Evolutionary conservation across 1,284 basidiomycete species (phyloP), one percentile per base, ranked within the genome.

Genomic region (Rhodotorula sp.): DNA sequence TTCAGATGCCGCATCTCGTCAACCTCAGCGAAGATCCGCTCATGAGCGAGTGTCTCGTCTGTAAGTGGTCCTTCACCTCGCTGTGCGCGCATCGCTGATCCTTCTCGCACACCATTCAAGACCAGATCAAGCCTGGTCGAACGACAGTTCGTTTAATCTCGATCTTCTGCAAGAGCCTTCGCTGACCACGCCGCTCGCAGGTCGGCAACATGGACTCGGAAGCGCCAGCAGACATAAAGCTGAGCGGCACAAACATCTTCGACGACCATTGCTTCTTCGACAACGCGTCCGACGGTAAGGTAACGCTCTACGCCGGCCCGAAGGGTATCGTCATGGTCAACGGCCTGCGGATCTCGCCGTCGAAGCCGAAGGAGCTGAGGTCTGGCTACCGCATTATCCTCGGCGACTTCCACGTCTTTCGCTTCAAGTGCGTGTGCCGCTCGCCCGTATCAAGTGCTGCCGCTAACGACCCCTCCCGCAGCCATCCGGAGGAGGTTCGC

Each of bases 361-460:
- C 85, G 49, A 87, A 90, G 80, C 82, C 86, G 22, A 86, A 89
- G 79, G 91, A 90, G 81, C 85, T 96, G 55, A 87, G 89, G 29
- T 94, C 94, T 59, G 95, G 95, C 34, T 98, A 90, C 80, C 90
- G 95, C 54, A 93, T 99, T 77, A 98, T 99, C 79, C 85, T 99
- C 61, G 94, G 95, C 64, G 94, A 98, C 77, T 90, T 94, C 73
- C 96, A 99, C 81, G 94, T 98, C 66, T 99, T 99, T 81, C 88
- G 95, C 24, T 98, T 97, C 83, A 98, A 96, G 71, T 73, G 59
- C 47, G 71, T 27, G 27, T 2, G 6, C 4, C 19, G 36, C 47
- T 47, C 13, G 8, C 47, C 34, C 19, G 30, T 27, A 7, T 15
- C 7, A 3, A 22, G 7, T 2, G 20, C 10, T 30, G 2, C 1